Conservation (phyloP, 2,329 filamentous ascomycete species). For the Chaetomium strumarium region DNA sequence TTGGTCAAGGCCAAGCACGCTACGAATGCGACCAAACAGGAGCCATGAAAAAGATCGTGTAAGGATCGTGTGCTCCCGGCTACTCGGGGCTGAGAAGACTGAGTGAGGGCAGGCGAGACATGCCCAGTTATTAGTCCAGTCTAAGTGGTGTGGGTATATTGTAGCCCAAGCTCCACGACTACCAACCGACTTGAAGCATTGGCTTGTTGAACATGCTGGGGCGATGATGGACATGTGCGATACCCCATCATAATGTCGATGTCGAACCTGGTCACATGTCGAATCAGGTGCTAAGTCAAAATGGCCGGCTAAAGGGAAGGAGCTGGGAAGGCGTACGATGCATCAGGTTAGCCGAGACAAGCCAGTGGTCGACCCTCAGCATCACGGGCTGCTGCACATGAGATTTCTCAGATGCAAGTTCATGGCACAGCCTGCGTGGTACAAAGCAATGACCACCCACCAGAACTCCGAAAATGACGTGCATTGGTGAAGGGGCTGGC, state of each 20-base stretch:
- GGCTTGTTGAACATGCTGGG: no score
- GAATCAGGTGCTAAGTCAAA: not conserved
- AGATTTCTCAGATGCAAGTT: slow-evolving; percentile 8
- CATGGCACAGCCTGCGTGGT: slow-evolving; percentile 6
- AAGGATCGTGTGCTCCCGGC: slow-evolving; percentile 5
- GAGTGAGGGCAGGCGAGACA: no score
- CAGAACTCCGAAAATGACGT: not conserved
- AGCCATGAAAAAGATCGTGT: not conserved
- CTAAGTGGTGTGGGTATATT: no score
- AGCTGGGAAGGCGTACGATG: not conserved
- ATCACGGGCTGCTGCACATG: slow-evolving; percentile 11
- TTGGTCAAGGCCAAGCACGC: slow-evolving; percentile 6
- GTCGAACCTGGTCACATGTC: slow-evolving; percentile 10
- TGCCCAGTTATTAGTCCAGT: no score
- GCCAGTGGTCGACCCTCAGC: not conserved
- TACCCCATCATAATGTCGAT: not conserved
- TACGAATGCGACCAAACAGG: slow-evolving; percentile 8
- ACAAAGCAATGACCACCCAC: not conserved
- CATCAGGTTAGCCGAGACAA: no score
- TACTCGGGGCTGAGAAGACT: slow-evolving; percentile 1
- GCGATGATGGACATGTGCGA: no score
- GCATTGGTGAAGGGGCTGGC: not conserved
- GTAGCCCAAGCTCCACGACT: no score
- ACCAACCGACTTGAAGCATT: no score
- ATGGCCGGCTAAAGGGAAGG: not conserved